A percentile compares a stretch with the other conserved stretches of the same genome.
These are phyloP conservation scores for Dendrobium chrysotoxum DNA, from an alignment of 106 monocot genomes.

Conservation along the genomic window DNA sequence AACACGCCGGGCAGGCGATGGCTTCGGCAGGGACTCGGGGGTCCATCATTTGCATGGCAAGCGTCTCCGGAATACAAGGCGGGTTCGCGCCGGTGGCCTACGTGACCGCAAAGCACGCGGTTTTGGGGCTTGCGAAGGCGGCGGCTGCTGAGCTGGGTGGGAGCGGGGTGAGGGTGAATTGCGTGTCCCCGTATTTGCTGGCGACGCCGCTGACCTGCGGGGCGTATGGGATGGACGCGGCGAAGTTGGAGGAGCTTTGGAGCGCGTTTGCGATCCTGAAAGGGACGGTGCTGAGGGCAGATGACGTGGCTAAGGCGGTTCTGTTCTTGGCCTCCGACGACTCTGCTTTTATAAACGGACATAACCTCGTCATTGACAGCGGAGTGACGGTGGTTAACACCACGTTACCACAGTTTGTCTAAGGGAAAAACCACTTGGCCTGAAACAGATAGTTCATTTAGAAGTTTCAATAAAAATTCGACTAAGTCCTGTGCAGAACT, in stretches of 20 bases:
- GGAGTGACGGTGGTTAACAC: neutral
- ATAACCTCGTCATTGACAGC: constrained; percentile 60
- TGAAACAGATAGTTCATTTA: too few relatives aligned
- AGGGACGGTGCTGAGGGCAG: constrained; percentile 19
- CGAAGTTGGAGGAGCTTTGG: too few relatives aligned
- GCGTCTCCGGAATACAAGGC: neutral
- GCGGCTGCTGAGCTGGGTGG: constrained; percentile 46
- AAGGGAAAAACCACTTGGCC: too few relatives aligned
- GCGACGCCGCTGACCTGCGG: too few relatives aligned
- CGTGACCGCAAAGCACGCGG: constrained; percentile 33
- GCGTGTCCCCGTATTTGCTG: too few relatives aligned
- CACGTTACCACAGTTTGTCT: too few relatives aligned
- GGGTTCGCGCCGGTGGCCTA: constrained; percentile 35
- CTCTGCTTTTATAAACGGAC: constrained; percentile 46
- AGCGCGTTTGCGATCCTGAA: constrained; percentile 19
- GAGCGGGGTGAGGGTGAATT: constrained; percentile 39
- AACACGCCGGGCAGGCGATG: constrained; percentile 7
- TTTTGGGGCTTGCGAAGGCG: constrained; percentile 34
- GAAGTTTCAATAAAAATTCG: too few relatives aligned
- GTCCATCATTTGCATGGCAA: constrained; percentile 3
- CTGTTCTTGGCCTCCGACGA: constrained; percentile 54
- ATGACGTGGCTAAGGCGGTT: constrained; percentile 40
- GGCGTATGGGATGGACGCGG: too few relatives aligned
- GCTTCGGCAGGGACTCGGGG: neutral
- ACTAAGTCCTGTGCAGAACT: too few relatives aligned